These are phyloP conservation scores for Podochytrium sp. DNA, from an alignment of 192 early-diverging fungal genomes.

Conservation along the genomic window DNA sequence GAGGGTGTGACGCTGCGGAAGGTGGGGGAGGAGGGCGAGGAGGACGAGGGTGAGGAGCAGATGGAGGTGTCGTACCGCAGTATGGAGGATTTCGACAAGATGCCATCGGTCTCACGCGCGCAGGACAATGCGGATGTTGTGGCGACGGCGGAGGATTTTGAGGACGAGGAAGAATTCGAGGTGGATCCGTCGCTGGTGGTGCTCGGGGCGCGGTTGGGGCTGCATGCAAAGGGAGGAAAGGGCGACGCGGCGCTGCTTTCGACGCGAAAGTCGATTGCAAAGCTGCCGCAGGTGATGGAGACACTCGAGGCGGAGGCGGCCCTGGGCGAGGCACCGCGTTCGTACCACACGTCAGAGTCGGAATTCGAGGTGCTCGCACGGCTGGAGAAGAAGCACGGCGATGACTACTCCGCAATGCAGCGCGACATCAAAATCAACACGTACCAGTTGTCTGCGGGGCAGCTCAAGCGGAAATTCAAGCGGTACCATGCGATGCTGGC, in stretches of 20 bases:
- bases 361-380: constrained; percentile 40
- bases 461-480: constrained; percentile 50
- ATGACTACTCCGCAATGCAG: constrained; percentile 53
- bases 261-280: not conserved
- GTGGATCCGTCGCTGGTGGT: constrained; percentile 31
- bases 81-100: constrained; percentile 43
- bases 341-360: constrained; percentile 41
- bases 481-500: not conserved
- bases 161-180: constrained; percentile 28
- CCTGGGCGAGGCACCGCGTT: constrained; percentile 8
- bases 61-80: constrained; percentile 25
- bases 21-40: constrained; percentile 25
- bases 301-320: constrained; percentile 33
- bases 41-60: constrained; percentile 28
- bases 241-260: not conserved
- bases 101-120: constrained; percentile 17
- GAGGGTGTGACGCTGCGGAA: constrained; percentile 30
- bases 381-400: constrained; percentile 45
- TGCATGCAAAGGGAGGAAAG: not conserved
- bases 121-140: not conserved
- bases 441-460: constrained; percentile 54
- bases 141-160: constrained; percentile 21
- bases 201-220: constrained; percentile 16
- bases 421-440: constrained; percentile 53
- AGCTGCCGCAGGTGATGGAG: constrained; percentile 19